Conservation (phyloP, 345 rosid genomes). For the Eucalyptus fibrosa region DNA sequence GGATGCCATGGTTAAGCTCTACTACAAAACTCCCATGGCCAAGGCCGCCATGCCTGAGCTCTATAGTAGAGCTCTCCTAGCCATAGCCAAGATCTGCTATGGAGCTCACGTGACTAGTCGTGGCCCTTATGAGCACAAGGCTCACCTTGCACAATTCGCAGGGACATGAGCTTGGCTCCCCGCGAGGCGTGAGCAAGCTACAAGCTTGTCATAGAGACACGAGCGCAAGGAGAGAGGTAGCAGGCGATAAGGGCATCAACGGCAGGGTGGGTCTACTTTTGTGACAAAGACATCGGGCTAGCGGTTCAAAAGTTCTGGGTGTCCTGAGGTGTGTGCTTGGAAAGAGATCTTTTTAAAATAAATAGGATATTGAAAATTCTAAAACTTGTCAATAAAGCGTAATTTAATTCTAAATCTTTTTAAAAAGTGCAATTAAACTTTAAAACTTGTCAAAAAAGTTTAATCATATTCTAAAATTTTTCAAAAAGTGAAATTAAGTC, state of each 20-base stretch:
- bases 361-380: rapidly evolving
- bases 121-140: background rate
- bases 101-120: background rate
- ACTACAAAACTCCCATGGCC: background rate
- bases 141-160: background rate
- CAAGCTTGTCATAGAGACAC: background rate
- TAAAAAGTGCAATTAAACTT: rapidly evolving
- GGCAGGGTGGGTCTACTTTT: background rate
- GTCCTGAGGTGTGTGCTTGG: background rate
- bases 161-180: background rate
- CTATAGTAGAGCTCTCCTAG: background rate
- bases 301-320: no score
- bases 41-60: background rate
- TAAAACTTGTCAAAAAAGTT: no score
- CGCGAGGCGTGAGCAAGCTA: background rate
- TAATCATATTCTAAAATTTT: no score
- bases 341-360: background rate
- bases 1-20: background rate
- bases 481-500: rapidly evolving
- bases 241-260: background rate
- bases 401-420: no score
- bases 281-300: background rate
- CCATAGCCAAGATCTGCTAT: background rate
- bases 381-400: no score
- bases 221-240: background rate